Base-by-base conservation (phyloP, 2,329 filamentous ascomycete genomes). In the Daldinia sp. region DNA sequence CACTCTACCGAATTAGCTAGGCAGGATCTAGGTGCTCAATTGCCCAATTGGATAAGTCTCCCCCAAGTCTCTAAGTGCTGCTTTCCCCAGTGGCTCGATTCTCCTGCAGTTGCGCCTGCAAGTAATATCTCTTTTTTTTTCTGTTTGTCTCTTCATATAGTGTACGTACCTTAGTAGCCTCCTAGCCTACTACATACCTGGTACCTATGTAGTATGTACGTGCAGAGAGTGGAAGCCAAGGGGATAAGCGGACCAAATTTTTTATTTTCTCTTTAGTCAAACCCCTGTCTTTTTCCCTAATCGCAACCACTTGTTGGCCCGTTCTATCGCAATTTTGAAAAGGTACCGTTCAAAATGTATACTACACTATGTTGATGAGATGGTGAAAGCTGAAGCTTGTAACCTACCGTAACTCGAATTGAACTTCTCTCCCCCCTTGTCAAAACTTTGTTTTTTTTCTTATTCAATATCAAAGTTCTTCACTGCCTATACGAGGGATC, bases 381-480 rank as follows among this genome's bases (percentile, higher is more conserved):
- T 33, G 46, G 26, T 51, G 28, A 51, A 51, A 9, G 28, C 46
- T 51, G 15, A 51, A 18, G 46, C 46, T 12, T 56, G 33, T 12
- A n/a, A 55, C 53, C 33, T 12, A n/a, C n/a, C n/a, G n/a, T n/a
- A n/a, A 39, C 35, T n/a, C 15, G 37, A 30, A 42, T 56, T 26
- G 35, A 56, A 56, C 20, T 4, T 35, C n/a, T 5, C 10, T 23
- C 20, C 48, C 53, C 53, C 53, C 53, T 63, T 42, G 51, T 63
- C 44, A 46, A 70, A 62, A 39, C 37, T 44, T 65, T 58, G 53
- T 41, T 42, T 46, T 53, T 53, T 59, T 35, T 23, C 56, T 35
- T 53, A 35, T 54, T 33, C 20, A 48, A 39, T 69, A 69, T 68
- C 67, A 70, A 59, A 72, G 67, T 72, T 72, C 67, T 72, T 63